Evolutionary conservation across 805 yeast genomes (phyloP), one percentile per base, ranked within the genome.

Genomic region (Blastobotrys robertii): DNA sequence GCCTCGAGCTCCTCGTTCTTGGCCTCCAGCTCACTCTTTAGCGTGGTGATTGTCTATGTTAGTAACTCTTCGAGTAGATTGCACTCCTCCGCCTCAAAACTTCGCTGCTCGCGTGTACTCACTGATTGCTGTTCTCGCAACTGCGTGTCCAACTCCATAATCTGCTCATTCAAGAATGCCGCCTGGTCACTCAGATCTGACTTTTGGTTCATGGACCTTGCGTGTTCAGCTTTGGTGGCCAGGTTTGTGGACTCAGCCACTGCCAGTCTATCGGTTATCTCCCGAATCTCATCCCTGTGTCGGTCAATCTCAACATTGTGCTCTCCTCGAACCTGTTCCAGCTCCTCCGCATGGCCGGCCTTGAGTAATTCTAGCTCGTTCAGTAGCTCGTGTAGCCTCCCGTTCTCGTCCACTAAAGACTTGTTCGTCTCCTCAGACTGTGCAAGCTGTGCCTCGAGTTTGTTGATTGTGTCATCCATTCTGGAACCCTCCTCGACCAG

Each of bases 401-500:
- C 51, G 38, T 57, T 59, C 33, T 58, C 62, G 30, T 52, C 55
- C 15, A 46, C 49, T 6, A 55, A 49, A 4, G 50, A 42, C 16
- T 42, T 48, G 29, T 51, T 58, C 34, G 53, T 30, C 12, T 32
- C 41, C 46, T 59, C 61, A 0, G 55, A 49, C 30, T 59, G 58
- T 3, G 32, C 42, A n/a, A 52, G 45, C 39, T 51, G 55, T 10
- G 45, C 43, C 38, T 58, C 54, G n/a, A 59, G 50, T 13, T 50
- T 48, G 34, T 52, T 54, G 10, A 59, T 46, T 13, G 50, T 50
- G 30, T 47, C 49, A 46, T 76, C 80, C 72, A 73, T 68, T 46
- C 72, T 66, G 13, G 71, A 62, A 34, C 74, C 71, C 51, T 73
- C 77, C 28, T 65, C 67, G 19, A 71, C 51, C 8, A 74, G 56